phyloP scores from a whole-genome alignment of 495 filamentous ascomycete genomes.

The Aspergillus diversus region DNA sequence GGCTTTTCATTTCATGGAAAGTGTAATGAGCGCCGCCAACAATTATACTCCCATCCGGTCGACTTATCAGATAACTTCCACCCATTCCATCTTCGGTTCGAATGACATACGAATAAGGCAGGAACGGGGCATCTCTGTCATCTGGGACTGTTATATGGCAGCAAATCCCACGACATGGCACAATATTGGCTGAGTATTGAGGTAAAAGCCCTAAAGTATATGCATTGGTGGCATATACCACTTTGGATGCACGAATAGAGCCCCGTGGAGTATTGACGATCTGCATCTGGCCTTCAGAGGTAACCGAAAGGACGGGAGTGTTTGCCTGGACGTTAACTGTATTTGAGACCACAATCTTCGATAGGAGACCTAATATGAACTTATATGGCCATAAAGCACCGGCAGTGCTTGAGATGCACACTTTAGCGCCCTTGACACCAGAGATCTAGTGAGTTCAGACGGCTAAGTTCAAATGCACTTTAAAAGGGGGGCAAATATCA shows the following conservation, averaged over 20 bases:
- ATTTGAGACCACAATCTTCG: constrained; percentile 45
- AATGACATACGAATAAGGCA: constrained; percentile 38
- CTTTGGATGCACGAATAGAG: constrained; percentile 51
- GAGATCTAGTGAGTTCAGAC: constrained; percentile 25
- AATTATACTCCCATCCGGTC: constrained; percentile 73
- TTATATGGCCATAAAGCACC: constrained; percentile 70
- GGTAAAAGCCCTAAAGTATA: constrained; percentile 64
- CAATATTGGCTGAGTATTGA: constrained; percentile 60
- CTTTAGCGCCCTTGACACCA: constrained; percentile 38
- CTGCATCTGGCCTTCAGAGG: constrained; percentile 36
- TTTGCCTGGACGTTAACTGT: constrained; percentile 65
- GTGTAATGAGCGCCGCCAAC: constrained; percentile 61
- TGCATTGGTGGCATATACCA: constrained; percentile 75
- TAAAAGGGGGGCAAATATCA: not conserved
- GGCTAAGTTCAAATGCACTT: too few species aligned
- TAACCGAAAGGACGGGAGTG: constrained; percentile 55
- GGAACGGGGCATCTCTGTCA: constrained; percentile 51
- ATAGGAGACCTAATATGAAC: constrained; percentile 63
- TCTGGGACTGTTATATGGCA: constrained; percentile 65
- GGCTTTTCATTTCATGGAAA: constrained; percentile 52
- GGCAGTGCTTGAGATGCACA: constrained; percentile 46
- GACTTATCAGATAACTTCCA: constrained; percentile 63
- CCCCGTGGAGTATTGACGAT: constrained; percentile 58
- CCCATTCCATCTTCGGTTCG: constrained; percentile 22
- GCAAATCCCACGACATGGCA: constrained; percentile 59